Evolutionary conservation across 805 yeast species (phyloP), one percentile per base, ranked within the genome.

Genomic region (Lipomyces kockii): DNA sequence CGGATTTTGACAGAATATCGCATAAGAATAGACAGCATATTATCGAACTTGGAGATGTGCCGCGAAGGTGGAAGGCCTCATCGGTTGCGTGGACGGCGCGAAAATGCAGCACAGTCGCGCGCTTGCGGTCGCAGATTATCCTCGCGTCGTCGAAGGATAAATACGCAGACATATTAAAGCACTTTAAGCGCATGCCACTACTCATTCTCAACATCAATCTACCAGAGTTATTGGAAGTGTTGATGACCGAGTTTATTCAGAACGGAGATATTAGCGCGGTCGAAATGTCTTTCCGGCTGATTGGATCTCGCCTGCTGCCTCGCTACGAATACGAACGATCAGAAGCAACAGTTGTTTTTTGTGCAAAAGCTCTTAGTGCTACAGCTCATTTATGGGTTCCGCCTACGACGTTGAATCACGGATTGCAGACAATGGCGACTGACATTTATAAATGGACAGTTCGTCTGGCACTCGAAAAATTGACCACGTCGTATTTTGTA

Each of bases 311-410:
- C 29, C 58, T 54, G 8, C 57, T 65, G 32, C 22, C 62, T 53
- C 34, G 55, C 12, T 65, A 69, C 52, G 66, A 67, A 22, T 69
- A 58, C 37, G 72, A 69, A 55, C 58, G 72, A 22, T 61, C 71
- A 6, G 72, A 69, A 49, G 39, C 64, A 12, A 34, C 64, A 8
- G 46, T 61, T 17, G 51, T 52, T 25, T 32, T 58, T n/a, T 43
- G 59, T 37, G 51, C 66, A 34, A 25, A 56, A 8, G 32, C 49
- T 14, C 43, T 67, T 8, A 25, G 25, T 2, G 17, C 22, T 2
- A 5, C 51, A 9, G 27, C 43, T 14, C 35, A 17, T 8, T 17
- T 52, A 22, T 65, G 70, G 70, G 34, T 54, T 12, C 46, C 35
- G 43, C 54, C 34, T 25, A 27, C 14, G 9, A 29, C 27, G 22